A percentile compares a stretch with the other conserved stretches of the same genome.
Evolutionary conservation across 164 flowering plant species (phyloP).

Genomic region (Dillenia suffruticosa): DNA sequence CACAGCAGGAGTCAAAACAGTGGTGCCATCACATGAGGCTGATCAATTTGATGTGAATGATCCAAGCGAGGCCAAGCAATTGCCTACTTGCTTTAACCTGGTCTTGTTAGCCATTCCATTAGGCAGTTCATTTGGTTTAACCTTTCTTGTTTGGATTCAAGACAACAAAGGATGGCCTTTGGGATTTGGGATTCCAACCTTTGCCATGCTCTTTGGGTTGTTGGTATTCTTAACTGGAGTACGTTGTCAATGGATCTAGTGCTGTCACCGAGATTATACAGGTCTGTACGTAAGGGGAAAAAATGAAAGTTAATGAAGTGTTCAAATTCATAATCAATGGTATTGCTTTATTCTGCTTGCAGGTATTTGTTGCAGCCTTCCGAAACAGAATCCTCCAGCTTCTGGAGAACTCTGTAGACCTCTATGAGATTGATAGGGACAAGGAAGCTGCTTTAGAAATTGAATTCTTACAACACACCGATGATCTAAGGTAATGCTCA

Average conservation of each 20-base stretch:
- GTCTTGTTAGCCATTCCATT: slow-evolving; percentile 34
- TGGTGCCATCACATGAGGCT: slow-evolving; percentile 63
- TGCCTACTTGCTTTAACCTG: slow-evolving; percentile 67
- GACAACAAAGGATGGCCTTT: slow-evolving; percentile 58
- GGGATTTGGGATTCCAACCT: slow-evolving; percentile 48
- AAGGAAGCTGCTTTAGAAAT: slow-evolving; percentile 34
- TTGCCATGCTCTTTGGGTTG: slow-evolving; percentile 39
- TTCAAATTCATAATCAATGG: slow-evolving; percentile 20
- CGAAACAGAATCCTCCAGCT: slow-evolving; percentile 43
- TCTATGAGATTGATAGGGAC: slow-evolving; percentile 51
- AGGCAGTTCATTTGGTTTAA: slow-evolving; percentile 54
- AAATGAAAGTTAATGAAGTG: slow-evolving; percentile 13
- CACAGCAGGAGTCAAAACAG: slow-evolving; percentile 50
- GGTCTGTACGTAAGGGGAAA: slow-evolving; percentile 16
- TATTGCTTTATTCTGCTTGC: slow-evolving; percentile 4
- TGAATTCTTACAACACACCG: slow-evolving; percentile 55
- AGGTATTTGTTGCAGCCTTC: slow-evolving; percentile 66
- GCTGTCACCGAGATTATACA: slow-evolving; percentile 25
- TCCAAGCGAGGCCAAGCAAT: slow-evolving; percentile 43
- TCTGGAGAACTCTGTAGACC: slow-evolving; percentile 40
- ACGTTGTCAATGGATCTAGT: slow-evolving; percentile 19
- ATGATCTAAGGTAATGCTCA: slow-evolving; percentile 38
- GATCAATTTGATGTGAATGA: slow-evolving; percentile 77
- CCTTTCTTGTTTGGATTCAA: slow-evolving; percentile 60
- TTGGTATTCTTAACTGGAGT: slow-evolving; percentile 34